Conservation (phyloP, 1,284 basidiomycete species). For the Stygiomarasmius scandens region DNA sequence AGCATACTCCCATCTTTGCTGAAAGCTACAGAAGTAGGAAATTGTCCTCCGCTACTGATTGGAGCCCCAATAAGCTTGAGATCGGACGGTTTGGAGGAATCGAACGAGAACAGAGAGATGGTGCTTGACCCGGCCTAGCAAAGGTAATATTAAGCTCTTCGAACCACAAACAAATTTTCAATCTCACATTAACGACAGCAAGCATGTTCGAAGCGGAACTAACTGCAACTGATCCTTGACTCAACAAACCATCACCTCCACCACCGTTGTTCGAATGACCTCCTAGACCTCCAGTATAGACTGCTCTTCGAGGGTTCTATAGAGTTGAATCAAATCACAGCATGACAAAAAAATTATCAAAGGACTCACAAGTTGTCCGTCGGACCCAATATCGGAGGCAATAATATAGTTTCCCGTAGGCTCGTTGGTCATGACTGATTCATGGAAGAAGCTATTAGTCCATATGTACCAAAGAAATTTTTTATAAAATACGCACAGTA, state of each 20-base stretch:
- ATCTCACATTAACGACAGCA: conserved; percentile 11
- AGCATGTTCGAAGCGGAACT: conserved; percentile 9
- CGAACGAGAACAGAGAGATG: conserved; percentile 45
- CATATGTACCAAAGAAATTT: not conserved
- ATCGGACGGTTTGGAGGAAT: conserved; percentile 40
- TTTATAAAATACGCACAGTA: not conserved
- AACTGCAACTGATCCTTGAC: conserved; percentile 5
- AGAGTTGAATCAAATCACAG: not conserved
- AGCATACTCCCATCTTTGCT: conserved; percentile 39
- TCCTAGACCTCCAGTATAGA: conserved; percentile 8
- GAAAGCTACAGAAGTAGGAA: conserved; percentile 49
- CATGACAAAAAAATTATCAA: not conserved
- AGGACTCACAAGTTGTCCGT: not conserved
- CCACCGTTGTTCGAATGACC: conserved; percentile 5
- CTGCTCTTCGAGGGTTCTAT: conserved; percentile 2
- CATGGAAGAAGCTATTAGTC: not conserved
- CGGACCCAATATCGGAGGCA: conserved; percentile 1
- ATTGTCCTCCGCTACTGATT: conserved; percentile 45
- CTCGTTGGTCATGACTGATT: conserved; percentile 3
- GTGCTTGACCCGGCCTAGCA: conserved; percentile 50
- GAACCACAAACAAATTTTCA: not conserved
- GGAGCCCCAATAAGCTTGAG: conserved; percentile 43
- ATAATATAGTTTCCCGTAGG: conserved; percentile 4
- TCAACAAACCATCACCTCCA: conserved; percentile 5
- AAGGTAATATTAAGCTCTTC: not conserved